Evolutionary conservation across 2,329 filamentous ascomycete genomes (phyloP), one percentile per base, ranked within the genome.

Genomic region (Lecanoromycetidae sp.): DNA sequence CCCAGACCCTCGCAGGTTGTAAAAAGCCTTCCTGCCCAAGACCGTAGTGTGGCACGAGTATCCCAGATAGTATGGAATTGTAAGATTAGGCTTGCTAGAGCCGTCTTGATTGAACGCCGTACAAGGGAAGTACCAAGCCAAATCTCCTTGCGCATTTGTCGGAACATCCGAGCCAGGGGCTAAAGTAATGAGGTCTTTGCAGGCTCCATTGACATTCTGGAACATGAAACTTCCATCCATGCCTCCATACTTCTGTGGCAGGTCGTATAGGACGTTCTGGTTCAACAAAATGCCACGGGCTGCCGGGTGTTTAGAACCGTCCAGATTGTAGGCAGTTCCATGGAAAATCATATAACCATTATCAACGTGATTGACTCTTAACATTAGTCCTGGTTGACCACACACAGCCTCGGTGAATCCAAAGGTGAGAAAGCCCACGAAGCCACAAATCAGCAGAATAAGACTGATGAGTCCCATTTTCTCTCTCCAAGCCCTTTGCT

Each of bases 101-200:
- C 91, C 91, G 61, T 98, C 91, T 66, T 96, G 91, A 56, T 93
- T 93, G 72, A 88, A 93, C 1, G 84, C 73, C 4, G 75, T 81
- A 71, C 91, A 98, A 2, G 91, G 91, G 61, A 96, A 96, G 63
- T 98, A 98, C 90, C 91, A 98, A 1, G 82, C 91, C 52, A 98
- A 68, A 48, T 94, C 80, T 5, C 76, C 79, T 44, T 80, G 67
- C 22, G 64, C 66, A 60, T 94, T 81, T 5, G 82, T 84, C 1
- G 88, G 87, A 7, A 98, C 79, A 57, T 87, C 82, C 0, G 88
- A 93, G 46, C 71, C 71, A 1, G 74, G 61, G 1, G 82, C 77
- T 6, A 73, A 65, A 1, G 78, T 94, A 61, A 98, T 94, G 48
- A 96, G 66, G 8, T 76, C 84, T 68, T 96, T 98, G 75, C 91